phyloP scores from a whole-genome alignment of 768 basidiomycete genomes.

The Amanita pallidorosea region DNA sequence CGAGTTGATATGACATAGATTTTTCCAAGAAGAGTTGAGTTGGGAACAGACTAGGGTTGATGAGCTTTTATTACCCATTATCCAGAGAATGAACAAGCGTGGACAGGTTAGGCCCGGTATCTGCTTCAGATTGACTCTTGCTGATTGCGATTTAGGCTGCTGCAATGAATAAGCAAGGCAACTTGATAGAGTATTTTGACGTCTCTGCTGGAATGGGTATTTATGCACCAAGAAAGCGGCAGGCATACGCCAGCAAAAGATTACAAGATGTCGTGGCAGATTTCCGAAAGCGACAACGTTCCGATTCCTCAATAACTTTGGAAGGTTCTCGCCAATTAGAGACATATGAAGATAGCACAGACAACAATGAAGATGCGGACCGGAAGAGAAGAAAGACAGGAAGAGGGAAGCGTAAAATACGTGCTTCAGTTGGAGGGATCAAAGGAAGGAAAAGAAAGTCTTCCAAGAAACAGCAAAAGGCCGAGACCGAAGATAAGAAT shows the following conservation, averaged over 20 bases:
- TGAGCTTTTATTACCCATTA: slow-evolving; percentile 84
- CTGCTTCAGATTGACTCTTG: neutral
- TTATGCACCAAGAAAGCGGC: slow-evolving; percentile 66
- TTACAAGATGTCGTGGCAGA: slow-evolving; percentile 81
- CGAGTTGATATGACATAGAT: slow-evolving; percentile 27
- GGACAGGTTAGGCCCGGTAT: slow-evolving; percentile 41
- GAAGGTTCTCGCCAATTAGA: slow-evolving; percentile 15
- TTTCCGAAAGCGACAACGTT: slow-evolving; percentile 51
- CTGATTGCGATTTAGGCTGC: slow-evolving; percentile 31
- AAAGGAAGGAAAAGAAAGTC: slow-evolving; percentile 9
- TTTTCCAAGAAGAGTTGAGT: slow-evolving; percentile 65
- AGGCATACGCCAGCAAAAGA: slow-evolving; percentile 78
- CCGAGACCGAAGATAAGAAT: slow-evolving; percentile 15
- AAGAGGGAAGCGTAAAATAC: slow-evolving; percentile 8
- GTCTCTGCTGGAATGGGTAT: slow-evolving; percentile 55
- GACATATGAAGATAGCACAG: slow-evolving; percentile 10
- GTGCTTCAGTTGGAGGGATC: slow-evolving; percentile 6
- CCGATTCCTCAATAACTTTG: slow-evolving; percentile 13
- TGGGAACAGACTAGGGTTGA: slow-evolving; percentile 83
- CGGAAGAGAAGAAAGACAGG: neutral
- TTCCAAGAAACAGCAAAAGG: slow-evolving; percentile 7
- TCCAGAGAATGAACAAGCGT: slow-evolving; percentile 79
- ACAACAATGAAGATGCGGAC: slow-evolving; percentile 2
- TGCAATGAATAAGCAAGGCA: slow-evolving; percentile 67
- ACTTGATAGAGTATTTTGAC: slow-evolving; percentile 67